phyloP scores from a whole-genome alignment of 2,329 filamentous ascomycete species.

The Pseudogymnoascus sp. region DNA sequence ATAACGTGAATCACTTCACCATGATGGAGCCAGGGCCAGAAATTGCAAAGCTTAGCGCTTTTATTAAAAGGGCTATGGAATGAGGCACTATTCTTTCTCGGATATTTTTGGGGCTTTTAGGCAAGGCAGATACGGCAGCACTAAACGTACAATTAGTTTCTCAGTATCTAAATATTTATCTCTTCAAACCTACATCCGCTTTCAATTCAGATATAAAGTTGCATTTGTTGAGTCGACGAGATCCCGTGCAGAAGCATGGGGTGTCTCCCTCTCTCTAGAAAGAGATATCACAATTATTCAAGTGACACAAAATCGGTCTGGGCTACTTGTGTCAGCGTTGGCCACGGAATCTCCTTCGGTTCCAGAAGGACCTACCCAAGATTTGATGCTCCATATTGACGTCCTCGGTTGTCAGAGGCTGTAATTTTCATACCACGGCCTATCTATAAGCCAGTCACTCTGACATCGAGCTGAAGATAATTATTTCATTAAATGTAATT shows the following conservation, averaged over 20 bases:
- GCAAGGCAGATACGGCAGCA: background rate
- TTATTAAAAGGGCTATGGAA: background rate
- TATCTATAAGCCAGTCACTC: background rate
- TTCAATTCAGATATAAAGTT: background rate
- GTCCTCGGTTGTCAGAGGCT: background rate
- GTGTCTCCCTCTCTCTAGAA: too few relatives aligned
- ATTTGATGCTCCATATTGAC: background rate
- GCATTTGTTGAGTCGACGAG: background rate
- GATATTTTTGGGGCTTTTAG: background rate
- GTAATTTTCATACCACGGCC: background rate
- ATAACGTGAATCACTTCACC: slow-evolving; percentile 12
- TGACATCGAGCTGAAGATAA: background rate
- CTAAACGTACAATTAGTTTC: background rate
- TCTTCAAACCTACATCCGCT: background rate
- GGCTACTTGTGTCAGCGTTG: background rate
- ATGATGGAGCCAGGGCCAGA: slow-evolving; percentile 9
- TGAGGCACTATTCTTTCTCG: background rate
- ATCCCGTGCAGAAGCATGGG: background rate
- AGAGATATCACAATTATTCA: background rate
- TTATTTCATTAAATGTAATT: background rate
- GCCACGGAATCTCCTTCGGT: background rate
- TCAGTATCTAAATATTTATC: background rate
- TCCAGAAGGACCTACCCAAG: background rate
- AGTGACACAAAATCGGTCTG: background rate
- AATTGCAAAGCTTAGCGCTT: background rate